Base-by-base conservation (phyloP, 192 early-diverging fungal genomes). In the Coemansia sp. region DNA sequence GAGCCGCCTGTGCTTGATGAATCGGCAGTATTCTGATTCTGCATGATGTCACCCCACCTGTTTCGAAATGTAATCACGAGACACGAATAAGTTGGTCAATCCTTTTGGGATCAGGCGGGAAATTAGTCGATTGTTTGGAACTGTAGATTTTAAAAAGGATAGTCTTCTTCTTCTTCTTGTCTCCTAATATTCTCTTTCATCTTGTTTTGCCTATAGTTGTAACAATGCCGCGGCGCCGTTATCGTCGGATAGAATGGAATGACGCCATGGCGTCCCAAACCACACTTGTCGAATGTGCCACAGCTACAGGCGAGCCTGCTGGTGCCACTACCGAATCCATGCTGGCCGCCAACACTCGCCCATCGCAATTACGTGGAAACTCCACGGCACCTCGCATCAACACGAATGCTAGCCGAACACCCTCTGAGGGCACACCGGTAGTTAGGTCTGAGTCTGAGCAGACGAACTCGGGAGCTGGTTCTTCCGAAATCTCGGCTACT, bases 171-270 rank as follows among this genome's bases (percentile, higher is more conserved):
- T 26, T 26, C 23, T 4, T 26, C 23, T 26, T 26, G n/a, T n/a
- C n/a, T n/a, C n/a, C 23, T 26, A 3, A 1, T 26, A 26, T 26
- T 26, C 23, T 3, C 23, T 26, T 26, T 26, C 1, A 2, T 3
- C n/a, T 30, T 46, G 1, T 20, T 46, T 46, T 9, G 1, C 12
- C 2, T 0, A 11, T 6, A 30, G 11, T 14, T 1, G 10, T 11
- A 48, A 42, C 6, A 15, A 76, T 76, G 72, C 58, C 72, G 37
- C 51, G 72, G 31, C 72, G 47, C 38, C 72, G 72, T 47, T 59
- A 60, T 48, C 55, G 52, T 39, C 59, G 73, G 11, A 50, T 70
- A 11, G 73, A 70, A 40, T 77, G 73, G 73, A 49, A 59, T 3
- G 61, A 52, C 48, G 61, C 72, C 2, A 69, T 76, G 72, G 57